Base-by-base conservation (phyloP, 106 monocot species). In the Cymbidium sinense region DNA sequence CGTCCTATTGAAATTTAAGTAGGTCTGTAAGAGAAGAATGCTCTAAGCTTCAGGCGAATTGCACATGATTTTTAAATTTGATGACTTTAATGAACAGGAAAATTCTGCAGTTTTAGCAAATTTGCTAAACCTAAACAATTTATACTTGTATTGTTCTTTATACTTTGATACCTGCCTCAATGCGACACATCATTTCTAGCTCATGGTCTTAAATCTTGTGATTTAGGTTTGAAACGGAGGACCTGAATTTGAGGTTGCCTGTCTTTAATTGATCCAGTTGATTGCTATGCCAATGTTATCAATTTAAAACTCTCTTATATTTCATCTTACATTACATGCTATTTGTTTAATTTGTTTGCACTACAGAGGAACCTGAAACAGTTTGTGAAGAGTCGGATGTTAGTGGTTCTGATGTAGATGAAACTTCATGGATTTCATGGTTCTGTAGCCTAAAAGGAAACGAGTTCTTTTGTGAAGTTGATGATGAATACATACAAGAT, bases 391-490 rank as follows among this genome's bases (percentile, higher is more conserved):
- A 85, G 25, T 88, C 85, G 0, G 85, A 88, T 70, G 85, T 86
- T 62, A 88, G 85, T 50, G 85, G 88, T 35, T 86, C 80, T 43
- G 88, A 88, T 21, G 83, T 78, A 43, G 88, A 86, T 31, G 88
- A 88, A 77, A 83, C 82, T 30, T 83, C 88, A 34, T 88, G 88
- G 85, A 85, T 88, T 69, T 77, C 88, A 62, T 88, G 88, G 85
- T 88, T 88, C 64, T 86, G 85, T 70, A 88, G 77, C 65, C 25
- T 88, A 52, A 77, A 83, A 58, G 85, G 88, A 50, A 83, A 88
- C 75, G 88, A 88, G 50, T 88, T 88, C 83, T 88, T 88, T 43
- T 88, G 88, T 55, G 88, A 88, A 79, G 83, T 88, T 36, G 88
- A 88, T 73, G 88, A 88, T 33, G 88, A 86, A 19, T 88, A 88